Conservation (phyloP, 495 filamentous ascomycete species). For the Stereocaulon alpinum region DNA sequence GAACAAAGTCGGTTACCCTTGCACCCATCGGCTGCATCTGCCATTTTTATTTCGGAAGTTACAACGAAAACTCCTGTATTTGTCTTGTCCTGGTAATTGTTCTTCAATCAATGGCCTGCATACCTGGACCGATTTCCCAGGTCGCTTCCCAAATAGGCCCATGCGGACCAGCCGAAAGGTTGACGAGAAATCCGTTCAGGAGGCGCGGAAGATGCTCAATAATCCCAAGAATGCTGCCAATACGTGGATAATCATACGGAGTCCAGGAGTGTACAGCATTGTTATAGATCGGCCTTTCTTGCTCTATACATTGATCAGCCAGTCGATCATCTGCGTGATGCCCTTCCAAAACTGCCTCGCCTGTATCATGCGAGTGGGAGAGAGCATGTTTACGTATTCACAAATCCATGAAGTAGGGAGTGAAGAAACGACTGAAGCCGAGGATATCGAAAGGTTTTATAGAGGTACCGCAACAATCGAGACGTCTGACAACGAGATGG, state of each 20-base stretch:
- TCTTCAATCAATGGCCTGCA: background rate
- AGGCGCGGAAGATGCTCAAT: background rate
- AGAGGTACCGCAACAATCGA: too few species aligned
- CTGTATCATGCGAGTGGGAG: background rate
- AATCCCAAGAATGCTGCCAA: background rate
- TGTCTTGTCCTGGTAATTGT: background rate
- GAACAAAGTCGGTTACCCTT: background rate
- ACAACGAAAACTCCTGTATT: background rate
- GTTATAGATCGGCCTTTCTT: background rate
- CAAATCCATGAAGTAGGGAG: background rate
- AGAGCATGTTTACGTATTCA: too few species aligned
- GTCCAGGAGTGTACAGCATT: background rate
- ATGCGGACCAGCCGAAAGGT: background rate
- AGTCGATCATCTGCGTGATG: background rate
- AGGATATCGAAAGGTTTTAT: too few species aligned
- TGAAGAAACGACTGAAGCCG: background rate
- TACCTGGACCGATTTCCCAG: background rate
- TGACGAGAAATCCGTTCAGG: background rate
- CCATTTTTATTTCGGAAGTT: background rate
- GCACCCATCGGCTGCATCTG: background rate
- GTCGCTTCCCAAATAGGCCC: background rate
- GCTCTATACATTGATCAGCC: background rate
- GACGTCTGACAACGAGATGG: too few species aligned
- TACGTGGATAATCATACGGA: background rate
- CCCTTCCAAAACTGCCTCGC: background rate